Base-by-base conservation (phyloP, 148 eudicot species). In the Vaccinium macrocarpon region DNA sequence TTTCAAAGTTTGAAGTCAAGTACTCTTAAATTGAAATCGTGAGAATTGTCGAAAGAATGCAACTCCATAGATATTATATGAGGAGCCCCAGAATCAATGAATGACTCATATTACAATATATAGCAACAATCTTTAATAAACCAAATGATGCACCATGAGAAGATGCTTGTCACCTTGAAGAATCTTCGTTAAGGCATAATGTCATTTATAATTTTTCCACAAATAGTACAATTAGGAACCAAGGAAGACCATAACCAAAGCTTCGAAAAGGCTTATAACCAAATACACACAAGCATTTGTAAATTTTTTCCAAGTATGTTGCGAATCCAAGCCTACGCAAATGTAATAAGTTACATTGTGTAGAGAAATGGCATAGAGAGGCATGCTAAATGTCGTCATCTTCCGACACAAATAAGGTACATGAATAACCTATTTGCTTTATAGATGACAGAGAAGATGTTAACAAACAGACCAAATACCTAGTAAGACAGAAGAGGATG, bases 401-500 rank as follows among this genome's bases (percentile, higher is more conserved):
- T 87, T 88, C 90, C 88, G 88, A 90, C 92, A 90, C 92, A 89
- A 81, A 52, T 79, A 77, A 38, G 84, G 88, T 53, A 86, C 70
- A 15, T 2, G 79, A 83, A 42, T 25, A 79, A 75, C 91, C 91
- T 23, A 86, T 86, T 79, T 87, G 91, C 91, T 88, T 88, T 91
- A 86, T 82, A 76, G 91, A 88, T 82, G 93, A 89, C 91, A 83
- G 49, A 51, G 16, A 4, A 70, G 3, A 49, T 55, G 21, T 32
- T 6, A 46, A 74, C 15, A 15, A 32, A 10, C 4, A 4, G 50
- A 38, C 23, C 7, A 74, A 32, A 4, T 16, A 29, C 1, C 75
- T 13, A 70, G 5, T 32, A 70, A 2, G 48, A 14, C 1, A 16
- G 29, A 13, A 32, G 32, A 0, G 42, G 38, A 4, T 35, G 38